Percentiles rank a stretch among this genome's conserved stretches.
phyloP scores from a whole-genome alignment of 2,329 filamentous ascomycete genomes.

The Harringtonia lauricola region DNA sequence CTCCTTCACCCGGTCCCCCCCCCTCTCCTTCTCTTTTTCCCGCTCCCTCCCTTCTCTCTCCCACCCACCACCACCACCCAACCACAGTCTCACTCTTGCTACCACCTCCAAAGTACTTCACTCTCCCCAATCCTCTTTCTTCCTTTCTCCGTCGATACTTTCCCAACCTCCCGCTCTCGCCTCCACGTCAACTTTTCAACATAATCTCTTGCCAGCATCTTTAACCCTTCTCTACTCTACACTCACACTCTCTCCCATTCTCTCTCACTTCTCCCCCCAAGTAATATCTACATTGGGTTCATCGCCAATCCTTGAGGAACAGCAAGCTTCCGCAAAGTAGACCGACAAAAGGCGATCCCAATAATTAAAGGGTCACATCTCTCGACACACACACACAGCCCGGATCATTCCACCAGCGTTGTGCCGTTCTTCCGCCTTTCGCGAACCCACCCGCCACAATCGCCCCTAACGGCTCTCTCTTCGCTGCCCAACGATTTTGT shows the following conservation, averaged over 20 bases:
- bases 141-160: not conserved
- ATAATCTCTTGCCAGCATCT: not conserved
- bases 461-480: conserved; percentile 5
- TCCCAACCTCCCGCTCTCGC: not conserved
- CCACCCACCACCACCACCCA: too few species aligned
- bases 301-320: too few species aligned
- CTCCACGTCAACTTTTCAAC: not conserved
- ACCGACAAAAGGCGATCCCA: not conserved
- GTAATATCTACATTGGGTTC: too few species aligned
- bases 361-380: too few species aligned
- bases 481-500: not conserved
- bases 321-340: not conserved
- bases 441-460: too few species aligned
- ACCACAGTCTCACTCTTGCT: not conserved
- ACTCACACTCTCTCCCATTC: not conserved
- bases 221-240: not conserved
- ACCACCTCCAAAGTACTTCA: conserved; percentile 7
- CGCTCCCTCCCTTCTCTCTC: not conserved
- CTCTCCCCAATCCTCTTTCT: conserved; percentile 6
- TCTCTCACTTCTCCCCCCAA: not conserved
- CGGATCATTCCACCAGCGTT: too few species aligned
- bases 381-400: too few species aligned
- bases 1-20: not conserved
- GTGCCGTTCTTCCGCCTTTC: too few species aligned
- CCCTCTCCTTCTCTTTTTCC: not conserved